Conservation (phyloP, 352 stramenopile genomes). For the Elongisporangium senticosum region DNA sequence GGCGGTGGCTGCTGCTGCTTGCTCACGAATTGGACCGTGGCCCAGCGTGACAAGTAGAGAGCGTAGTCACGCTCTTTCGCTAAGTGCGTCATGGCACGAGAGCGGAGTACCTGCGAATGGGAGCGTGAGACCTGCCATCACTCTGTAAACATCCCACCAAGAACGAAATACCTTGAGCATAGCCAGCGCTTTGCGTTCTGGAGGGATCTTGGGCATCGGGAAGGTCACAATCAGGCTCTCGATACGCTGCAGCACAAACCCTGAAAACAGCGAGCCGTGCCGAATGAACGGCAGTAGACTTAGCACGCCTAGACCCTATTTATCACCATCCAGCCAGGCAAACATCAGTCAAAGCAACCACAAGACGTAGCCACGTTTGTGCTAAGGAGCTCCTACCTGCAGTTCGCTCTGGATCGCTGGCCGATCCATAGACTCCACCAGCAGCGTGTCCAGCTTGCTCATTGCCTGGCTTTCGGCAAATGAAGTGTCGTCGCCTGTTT, state of each 20-base stretch:
- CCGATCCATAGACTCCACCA: conserved; percentile 28
- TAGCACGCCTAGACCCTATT: conserved; percentile 44
- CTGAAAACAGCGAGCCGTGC: conserved; percentile 54
- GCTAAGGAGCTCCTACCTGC: conserved; percentile 14
- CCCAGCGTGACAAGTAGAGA: conserved; percentile 53
- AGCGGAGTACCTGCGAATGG: conserved; percentile 49
- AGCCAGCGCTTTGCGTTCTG: conserved; percentile 51
- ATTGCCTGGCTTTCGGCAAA: conserved; percentile 47
- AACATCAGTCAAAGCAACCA: background rate
- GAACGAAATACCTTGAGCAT: conserved; percentile 40
- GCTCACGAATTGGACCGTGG: background rate
- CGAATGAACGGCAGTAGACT: conserved; percentile 77
- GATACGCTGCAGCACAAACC: conserved; percentile 45
- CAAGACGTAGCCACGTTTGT: conserved; percentile 1
- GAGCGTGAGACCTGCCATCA: background rate
- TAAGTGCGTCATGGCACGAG: conserved; percentile 47
- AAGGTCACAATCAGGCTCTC: conserved; percentile 26
- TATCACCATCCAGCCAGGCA: background rate
- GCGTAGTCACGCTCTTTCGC: conserved; percentile 63
- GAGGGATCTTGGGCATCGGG: conserved; percentile 26
- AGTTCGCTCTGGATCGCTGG: conserved; percentile 68
- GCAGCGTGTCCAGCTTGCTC: conserved; percentile 40
- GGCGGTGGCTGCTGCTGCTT: background rate
- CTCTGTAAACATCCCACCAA: background rate
- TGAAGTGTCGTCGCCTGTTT: conserved; percentile 26